phyloP scores from a whole-genome alignment of 31 red algal species.

The Odonthalia washingtoniensis region DNA sequence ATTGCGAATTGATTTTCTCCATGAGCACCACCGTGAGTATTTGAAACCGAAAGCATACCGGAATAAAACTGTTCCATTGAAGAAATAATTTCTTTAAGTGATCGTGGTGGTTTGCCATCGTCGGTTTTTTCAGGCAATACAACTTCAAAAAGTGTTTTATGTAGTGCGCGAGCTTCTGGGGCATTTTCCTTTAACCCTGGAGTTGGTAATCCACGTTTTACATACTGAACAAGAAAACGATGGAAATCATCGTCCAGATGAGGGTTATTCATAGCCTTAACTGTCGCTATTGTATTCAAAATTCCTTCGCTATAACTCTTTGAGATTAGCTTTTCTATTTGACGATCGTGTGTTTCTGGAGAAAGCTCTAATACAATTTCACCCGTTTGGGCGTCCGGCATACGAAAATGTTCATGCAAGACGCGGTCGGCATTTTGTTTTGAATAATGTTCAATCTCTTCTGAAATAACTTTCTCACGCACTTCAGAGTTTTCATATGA shows the following conservation, averaged over 20 bases:
- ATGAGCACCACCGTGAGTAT: neutral
- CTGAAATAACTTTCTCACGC: too few relatives aligned
- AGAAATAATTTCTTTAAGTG: constrained; percentile 14
- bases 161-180: neutral
- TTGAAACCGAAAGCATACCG: neutral
- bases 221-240: constrained; percentile 4
- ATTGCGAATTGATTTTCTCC: constrained; percentile 9
- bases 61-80: constrained; percentile 20
- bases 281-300: neutral
- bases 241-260: constrained; percentile 12
- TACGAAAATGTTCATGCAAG: too few relatives aligned
- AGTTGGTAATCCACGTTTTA: neutral
- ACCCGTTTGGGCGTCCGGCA: too few relatives aligned
- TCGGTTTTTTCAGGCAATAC: constrained; percentile 8
- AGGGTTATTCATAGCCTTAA: neutral
- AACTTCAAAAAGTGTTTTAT: constrained; percentile 6
- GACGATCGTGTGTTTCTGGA: too few relatives aligned
- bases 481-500: too few relatives aligned
- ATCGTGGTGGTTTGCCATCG: neutral
- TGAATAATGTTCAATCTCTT: too few relatives aligned
- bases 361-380: too few relatives aligned
- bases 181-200: neutral
- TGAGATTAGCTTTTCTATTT: too few relatives aligned
- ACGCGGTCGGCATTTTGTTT: too few relatives aligned
- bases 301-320: neutral